Base-by-base conservation (phyloP, 768 basidiomycete species). In the Serendipita sp. region DNA sequence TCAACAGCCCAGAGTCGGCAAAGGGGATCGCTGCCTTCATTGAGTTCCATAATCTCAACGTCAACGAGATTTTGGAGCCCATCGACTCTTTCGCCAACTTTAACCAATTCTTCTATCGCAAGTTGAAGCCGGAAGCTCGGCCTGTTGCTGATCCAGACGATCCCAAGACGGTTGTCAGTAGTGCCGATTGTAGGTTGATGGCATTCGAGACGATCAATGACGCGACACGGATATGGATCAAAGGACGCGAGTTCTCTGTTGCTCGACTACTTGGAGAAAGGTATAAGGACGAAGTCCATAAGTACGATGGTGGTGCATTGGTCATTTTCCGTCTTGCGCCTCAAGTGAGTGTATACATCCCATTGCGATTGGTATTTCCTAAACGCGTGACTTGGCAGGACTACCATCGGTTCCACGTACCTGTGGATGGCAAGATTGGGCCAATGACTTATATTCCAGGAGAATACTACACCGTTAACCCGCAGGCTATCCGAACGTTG, bases 151-250 rank as follows among this genome's bases (percentile, higher is more conserved):
- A 74, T 7, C 86, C 84, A 0, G 79, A 86, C 0, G 82, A 99
- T 70, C 85, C 90, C 0, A 80, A 76, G 53, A 82, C 85, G 5
- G 77, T 95, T 13, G 89, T 97, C 63, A 87, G 85, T 63, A 84
- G 82, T n/a, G 96, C 94, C 1, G 95, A 99, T 75, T 97, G 90
- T 70, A 86, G 95, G n/a, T 79, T 96, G 64, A 93, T 97, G 86
- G 82, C 86, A 0, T 99, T 98, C 72, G 85, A 89, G 71, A 86
- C 83, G 0, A 85, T 96, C 5, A 75, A 74, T 53, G 88, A 90
- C 62, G 95, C 95, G 0, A 96, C 92, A 1, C 77, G 79, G 24
- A 75, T 99, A 0, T 99, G 95, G 95, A 95, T 98, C 74, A 97
- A 98, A 70, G 95, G 95, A 2, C 83, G 92, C 44, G 93, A 96